Percentiles rank a stretch among this genome's conserved stretches.
Evolutionary conservation across 768 basidiomycete species (phyloP).

Genomic region (Amanita polypyramis): DNA sequence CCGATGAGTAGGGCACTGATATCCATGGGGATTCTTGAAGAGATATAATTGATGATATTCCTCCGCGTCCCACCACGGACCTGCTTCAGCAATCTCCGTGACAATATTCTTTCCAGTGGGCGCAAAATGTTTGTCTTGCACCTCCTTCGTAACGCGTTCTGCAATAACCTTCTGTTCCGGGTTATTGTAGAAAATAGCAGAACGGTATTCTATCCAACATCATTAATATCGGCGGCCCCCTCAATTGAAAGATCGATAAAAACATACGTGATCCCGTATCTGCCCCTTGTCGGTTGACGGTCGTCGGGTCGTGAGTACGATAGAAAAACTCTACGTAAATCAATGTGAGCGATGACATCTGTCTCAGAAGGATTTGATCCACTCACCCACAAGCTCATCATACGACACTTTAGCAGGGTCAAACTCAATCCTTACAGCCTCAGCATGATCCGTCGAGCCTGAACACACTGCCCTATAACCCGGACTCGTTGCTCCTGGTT

Average conservation of each 20-base stretch:
- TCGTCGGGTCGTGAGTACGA: constrained; percentile 89
- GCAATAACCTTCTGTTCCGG: constrained; percentile 67
- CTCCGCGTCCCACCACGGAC: constrained; percentile 76
- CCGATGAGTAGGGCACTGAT: constrained; percentile 85
- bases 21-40: constrained; percentile 79
- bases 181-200: constrained; percentile 77
- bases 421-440: constrained; percentile 79
- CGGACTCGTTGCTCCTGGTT: constrained; percentile 41
- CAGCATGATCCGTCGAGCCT: constrained; percentile 81
- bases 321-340: constrained; percentile 77
- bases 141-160: constrained; percentile 66
- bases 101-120: constrained; percentile 65
- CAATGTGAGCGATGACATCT: background rate
- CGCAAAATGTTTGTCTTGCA: constrained; percentile 76
- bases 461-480: constrained; percentile 68
- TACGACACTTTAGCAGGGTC: constrained; percentile 72
- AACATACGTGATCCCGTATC: constrained; percentile 72
- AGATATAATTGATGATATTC: constrained; percentile 79
- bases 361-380: background rate
- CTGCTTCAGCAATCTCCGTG: constrained; percentile 62
- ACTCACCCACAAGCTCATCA: constrained; percentile 77
- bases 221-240: too few relatives aligned
- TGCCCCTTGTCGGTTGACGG: constrained; percentile 64
- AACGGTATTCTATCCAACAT: constrained; percentile 67
- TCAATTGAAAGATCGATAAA: background rate